These are phyloP conservation scores for Agastache rugosa DNA, from an alignment of 257 asterid genomes.

Conservation along the genomic window DNA sequence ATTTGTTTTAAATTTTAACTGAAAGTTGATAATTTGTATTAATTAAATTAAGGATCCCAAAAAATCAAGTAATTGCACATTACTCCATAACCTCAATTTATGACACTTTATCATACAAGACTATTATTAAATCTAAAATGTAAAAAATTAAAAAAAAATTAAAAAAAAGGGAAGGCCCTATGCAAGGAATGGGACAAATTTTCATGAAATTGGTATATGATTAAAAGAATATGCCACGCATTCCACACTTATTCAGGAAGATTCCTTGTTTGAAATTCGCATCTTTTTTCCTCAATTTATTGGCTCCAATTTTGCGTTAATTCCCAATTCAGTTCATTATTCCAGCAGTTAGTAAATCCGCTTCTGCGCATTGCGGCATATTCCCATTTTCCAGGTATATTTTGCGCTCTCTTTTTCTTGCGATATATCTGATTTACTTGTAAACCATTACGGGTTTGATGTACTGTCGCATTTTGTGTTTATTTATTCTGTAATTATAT, in stretches of 20 bases:
- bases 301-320: slow-evolving; percentile 31
- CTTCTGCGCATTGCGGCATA: slow-evolving; percentile 1
- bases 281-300: slow-evolving; percentile 37
- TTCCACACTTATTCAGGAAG: slow-evolving; percentile 26
- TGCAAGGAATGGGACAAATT: background rate
- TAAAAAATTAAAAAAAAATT: too few species aligned
- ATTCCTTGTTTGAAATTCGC: slow-evolving; percentile 51
- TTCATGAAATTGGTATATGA: slow-evolving; percentile 2
- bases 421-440: background rate
- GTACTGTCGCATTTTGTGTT: slow-evolving; percentile 17
- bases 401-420: background rate
- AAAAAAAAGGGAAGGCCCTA: too few species aligned
- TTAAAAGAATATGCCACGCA: slow-evolving; percentile 44
- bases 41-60: too few species aligned
- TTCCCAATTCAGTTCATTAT: background rate
- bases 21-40: too few species aligned
- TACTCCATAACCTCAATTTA: too few species aligned
- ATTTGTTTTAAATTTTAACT: too few species aligned
- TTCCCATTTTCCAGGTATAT: slow-evolving; percentile 36
- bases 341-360: slow-evolving; percentile 10
- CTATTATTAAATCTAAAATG: too few species aligned
- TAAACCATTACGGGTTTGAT: background rate
- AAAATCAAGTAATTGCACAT: too few species aligned
- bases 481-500: too few species aligned
- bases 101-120: too few species aligned